Evolutionary conservation across 345 rosid genomes (phyloP).

Genomic region (Microthlaspi erraticum): DNA sequence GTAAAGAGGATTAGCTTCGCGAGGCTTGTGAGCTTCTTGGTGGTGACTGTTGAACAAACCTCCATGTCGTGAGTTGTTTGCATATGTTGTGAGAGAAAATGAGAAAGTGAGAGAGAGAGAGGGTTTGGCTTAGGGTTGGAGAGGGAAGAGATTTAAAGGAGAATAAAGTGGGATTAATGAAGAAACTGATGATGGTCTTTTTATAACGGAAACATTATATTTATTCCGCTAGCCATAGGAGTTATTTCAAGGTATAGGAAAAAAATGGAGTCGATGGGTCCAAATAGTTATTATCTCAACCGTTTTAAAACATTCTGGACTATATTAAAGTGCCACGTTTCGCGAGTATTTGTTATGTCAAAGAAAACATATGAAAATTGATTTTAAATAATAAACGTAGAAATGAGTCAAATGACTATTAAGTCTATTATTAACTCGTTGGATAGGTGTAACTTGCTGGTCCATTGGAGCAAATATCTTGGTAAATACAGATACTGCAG

Average conservation of each 20-base stretch:
- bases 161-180: constrained; percentile 32
- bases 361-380: too few relatives aligned
- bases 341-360: too few relatives aligned
- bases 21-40: constrained; percentile 43
- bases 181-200: constrained; percentile 43
- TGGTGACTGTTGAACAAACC: constrained; percentile 42
- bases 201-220: constrained; percentile 37
- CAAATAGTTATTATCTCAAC: constrained; percentile 26
- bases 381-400: too few relatives aligned
- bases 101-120: constrained; percentile 10
- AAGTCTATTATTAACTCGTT: too few relatives aligned
- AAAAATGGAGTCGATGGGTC: constrained; percentile 40
- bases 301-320: constrained; percentile 26
- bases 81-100: constrained; percentile 9
- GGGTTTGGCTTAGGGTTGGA: constrained; percentile 17
- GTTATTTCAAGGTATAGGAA: constrained; percentile 13
- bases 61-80: constrained; percentile 39
- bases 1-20: constrained; percentile 40
- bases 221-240: constrained; percentile 19
- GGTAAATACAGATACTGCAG: constrained; percentile 33
- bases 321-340: not conserved
- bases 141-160: constrained; percentile 36
- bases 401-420: too few relatives aligned
- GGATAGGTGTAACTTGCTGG: too few relatives aligned
- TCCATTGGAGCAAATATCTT: constrained; percentile 9